Conservation (phyloP, 78 protist species). For the Salpingoeca rosetta region DNA sequence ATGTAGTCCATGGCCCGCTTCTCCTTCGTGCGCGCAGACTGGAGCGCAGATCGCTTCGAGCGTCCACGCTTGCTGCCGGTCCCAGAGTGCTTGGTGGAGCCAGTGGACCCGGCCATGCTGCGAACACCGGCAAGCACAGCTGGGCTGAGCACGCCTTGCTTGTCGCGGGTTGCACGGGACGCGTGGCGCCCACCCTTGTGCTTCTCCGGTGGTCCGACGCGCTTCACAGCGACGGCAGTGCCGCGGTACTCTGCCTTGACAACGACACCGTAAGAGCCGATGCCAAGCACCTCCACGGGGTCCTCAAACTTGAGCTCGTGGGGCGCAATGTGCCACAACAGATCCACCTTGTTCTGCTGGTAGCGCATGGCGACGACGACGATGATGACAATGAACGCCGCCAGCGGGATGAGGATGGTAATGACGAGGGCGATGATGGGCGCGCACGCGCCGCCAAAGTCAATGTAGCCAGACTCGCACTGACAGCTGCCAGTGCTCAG, state of each 20-base stretch:
- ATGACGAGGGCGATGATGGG: background rate
- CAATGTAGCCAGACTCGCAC: background rate
- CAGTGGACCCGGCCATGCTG: no score
- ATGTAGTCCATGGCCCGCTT: no score
- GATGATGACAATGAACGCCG: background rate
- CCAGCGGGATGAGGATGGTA: background rate
- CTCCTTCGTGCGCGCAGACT: no score
- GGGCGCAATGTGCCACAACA: background rate
- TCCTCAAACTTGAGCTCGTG: background rate
- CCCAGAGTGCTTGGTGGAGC: no score
- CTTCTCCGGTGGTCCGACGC: no score
- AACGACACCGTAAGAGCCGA: background rate
- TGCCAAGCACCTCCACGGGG: background rate
- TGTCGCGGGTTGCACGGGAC: no score
- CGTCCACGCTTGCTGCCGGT: no score
- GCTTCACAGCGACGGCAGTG: background rate
- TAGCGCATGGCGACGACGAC: background rate
- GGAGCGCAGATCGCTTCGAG: no score
- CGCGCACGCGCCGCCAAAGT: background rate
- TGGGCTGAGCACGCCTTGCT: no score
- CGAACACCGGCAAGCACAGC: no score
- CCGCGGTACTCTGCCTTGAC: background rate
- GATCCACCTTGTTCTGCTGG: background rate
- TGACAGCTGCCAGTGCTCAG: background rate
- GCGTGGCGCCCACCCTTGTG: no score